Percentiles rank a stretch among this genome's conserved stretches.
phyloP scores from a whole-genome alignment of 2,329 filamentous ascomycete genomes.

The Coniochaeta hoffmannii region DNA sequence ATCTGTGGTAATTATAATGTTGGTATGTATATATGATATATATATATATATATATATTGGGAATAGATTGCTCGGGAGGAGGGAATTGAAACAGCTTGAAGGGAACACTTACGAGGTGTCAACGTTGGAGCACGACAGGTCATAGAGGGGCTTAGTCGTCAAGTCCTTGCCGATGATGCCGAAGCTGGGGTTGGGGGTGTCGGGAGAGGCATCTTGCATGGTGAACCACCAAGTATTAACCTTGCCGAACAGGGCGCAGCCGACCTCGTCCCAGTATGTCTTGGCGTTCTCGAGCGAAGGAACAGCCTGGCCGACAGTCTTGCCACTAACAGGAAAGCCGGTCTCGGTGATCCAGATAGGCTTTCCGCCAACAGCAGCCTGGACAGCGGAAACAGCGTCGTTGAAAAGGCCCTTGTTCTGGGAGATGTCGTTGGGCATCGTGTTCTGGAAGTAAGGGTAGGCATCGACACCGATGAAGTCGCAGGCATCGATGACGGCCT shows the following conservation, averaged over 20 bases:
- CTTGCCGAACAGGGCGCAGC: slow-evolving; percentile 60
- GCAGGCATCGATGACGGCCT: slow-evolving; percentile 56
- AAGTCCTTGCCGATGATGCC: slow-evolving; percentile 55
- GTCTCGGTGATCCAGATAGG: slow-evolving; percentile 83
- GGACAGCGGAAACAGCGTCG: slow-evolving; percentile 54
- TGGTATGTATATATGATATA: not conserved
- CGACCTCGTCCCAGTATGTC: slow-evolving; percentile 74
- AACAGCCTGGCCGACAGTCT: slow-evolving; percentile 52
- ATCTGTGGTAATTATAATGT: slow-evolving; percentile 3
- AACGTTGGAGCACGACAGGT: slow-evolving; percentile 49
- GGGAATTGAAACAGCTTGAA: not conserved
- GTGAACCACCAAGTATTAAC: slow-evolving; percentile 72
- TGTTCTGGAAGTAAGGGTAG: slow-evolving; percentile 78
- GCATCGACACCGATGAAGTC: slow-evolving; percentile 83
- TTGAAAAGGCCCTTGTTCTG: slow-evolving; percentile 61
- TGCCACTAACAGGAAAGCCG: slow-evolving; percentile 73
- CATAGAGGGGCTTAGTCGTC: slow-evolving; percentile 49
- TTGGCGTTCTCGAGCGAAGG: slow-evolving; percentile 62
- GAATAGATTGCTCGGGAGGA: not conserved
- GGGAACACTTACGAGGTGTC: slow-evolving; percentile 13
- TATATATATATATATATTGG: slow-evolving; percentile 1
- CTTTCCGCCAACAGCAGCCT: slow-evolving; percentile 55
- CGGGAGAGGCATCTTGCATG: slow-evolving; percentile 57
- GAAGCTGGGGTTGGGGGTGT: slow-evolving; percentile 60
- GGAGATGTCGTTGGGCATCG: slow-evolving; percentile 56